Percentiles rank a stretch among this genome's conserved stretches.
Evolutionary conservation across 441 rosid species (phyloP).

Genomic region (Croton laevigatus): DNA sequence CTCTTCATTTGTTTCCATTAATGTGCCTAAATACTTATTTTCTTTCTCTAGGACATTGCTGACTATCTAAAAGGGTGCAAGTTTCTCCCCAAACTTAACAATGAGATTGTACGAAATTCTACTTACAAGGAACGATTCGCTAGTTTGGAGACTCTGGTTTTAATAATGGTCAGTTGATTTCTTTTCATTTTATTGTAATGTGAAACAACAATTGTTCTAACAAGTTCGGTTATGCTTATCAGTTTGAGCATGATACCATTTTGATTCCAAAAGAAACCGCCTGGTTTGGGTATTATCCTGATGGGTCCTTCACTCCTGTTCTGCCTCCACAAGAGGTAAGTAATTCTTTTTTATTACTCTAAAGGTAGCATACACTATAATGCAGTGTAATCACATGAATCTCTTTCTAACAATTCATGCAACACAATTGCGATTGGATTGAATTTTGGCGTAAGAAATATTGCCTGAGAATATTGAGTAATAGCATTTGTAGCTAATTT

Average conservation of each 20-base stretch:
- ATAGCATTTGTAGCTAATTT: neutral
- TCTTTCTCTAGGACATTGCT: constrained; percentile 46
- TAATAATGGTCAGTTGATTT: constrained; percentile 55
- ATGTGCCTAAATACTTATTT: neutral
- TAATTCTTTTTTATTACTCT: neutral
- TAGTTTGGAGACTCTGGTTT: constrained; percentile 68
- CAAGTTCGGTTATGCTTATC: constrained; percentile 24
- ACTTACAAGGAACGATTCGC: constrained; percentile 70
- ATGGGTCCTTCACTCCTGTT: constrained; percentile 49
- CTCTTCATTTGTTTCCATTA: neutral
- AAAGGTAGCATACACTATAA: neutral
- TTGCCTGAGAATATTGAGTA: no score
- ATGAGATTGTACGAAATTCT: constrained; percentile 60
- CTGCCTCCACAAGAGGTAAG: constrained; percentile 59
- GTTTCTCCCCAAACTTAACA: constrained; percentile 85
- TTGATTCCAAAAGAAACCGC: constrained; percentile 81
- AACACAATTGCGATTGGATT: no score
- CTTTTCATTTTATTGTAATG: neutral
- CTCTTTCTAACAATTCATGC: no score
- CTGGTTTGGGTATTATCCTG: constrained; percentile 83
- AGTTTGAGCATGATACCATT: constrained; percentile 78
- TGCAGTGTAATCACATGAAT: no score
- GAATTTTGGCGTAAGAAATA: no score
- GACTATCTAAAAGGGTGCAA: constrained; percentile 59
- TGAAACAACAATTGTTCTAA: constrained; percentile 1